Percentiles rank a stretch among this genome's conserved stretches.
Conservation (phyloP, 108 stramenopile species). For the Epipyxis sp. region DNA sequence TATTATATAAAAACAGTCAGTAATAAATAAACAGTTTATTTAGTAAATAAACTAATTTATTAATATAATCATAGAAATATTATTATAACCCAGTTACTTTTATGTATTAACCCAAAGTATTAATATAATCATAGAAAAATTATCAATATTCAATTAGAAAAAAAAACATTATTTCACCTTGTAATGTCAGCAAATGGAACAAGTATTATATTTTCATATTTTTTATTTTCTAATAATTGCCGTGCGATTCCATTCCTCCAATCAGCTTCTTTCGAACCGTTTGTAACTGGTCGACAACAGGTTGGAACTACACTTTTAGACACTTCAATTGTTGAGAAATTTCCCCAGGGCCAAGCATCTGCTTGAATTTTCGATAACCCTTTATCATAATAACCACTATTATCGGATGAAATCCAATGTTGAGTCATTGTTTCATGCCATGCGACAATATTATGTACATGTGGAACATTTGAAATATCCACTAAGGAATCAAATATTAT, state of each 20-base stretch:
- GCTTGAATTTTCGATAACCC: neutral
- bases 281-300: neutral
- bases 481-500: neutral
- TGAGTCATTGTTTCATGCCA: constrained; percentile 1
- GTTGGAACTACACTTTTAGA: neutral
- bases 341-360: neutral
- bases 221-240: neutral
- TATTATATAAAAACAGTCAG: too few species aligned
- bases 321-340: neutral
- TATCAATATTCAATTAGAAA: too few species aligned
- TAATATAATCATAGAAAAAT: too few species aligned
- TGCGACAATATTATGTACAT: neutral
- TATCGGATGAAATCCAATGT: neutral
- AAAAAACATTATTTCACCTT: too few species aligned
- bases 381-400: neutral
- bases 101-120: too few species aligned
- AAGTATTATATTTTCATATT: neutral
- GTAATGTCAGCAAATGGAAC: neutral
- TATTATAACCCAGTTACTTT: too few species aligned
- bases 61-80: too few species aligned
- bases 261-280: neutral
- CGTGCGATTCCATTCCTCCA: neutral
- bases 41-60: too few species aligned
- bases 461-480: neutral
- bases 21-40: too few species aligned